Percentiles rank a stretch among this genome's conserved stretches.
Conservation (phyloP, 805 yeast species). For the Saccharomycopsis oosterbeekiorum region DNA sequence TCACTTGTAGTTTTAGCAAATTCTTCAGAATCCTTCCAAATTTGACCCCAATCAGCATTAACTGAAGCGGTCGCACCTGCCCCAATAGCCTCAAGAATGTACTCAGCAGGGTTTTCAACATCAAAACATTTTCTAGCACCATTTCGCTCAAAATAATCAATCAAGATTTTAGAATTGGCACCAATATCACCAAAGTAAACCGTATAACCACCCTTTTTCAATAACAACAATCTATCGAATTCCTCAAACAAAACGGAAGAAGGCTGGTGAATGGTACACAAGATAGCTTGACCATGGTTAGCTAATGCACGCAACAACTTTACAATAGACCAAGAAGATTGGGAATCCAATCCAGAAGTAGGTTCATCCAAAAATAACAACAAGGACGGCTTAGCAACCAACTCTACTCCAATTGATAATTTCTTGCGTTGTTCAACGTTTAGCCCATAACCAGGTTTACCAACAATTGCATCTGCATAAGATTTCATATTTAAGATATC, state of each 20-base stretch:
- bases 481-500: constrained; percentile 39
- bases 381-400: constrained; percentile 45
- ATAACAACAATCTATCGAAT: constrained; percentile 37
- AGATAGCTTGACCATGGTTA: constrained; percentile 38
- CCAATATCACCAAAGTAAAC: constrained; percentile 62
- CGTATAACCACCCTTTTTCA: constrained; percentile 42
- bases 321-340: constrained; percentile 45
- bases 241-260: constrained; percentile 40
- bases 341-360: constrained; percentile 51
- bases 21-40: constrained; percentile 44
- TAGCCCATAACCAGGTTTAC: constrained; percentile 37
- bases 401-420: constrained; percentile 45
- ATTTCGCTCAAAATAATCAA: constrained; percentile 50
- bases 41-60: constrained; percentile 48
- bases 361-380: constrained; percentile 50
- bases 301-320: constrained; percentile 36
- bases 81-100: constrained; percentile 62
- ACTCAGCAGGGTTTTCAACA: constrained; percentile 66
- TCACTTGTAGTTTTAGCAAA: constrained; percentile 22
- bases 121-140: constrained; percentile 58
- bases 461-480: constrained; percentile 46
- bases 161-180: constrained; percentile 40
- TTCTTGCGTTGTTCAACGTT: constrained; percentile 47
- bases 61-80: constrained; percentile 64
- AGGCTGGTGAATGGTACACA: constrained; percentile 49